Evolutionary conservation across 345 rosid genomes (phyloP), one percentile per base, ranked within the genome.

Genomic region (Eucalyptus viminalis): DNA sequence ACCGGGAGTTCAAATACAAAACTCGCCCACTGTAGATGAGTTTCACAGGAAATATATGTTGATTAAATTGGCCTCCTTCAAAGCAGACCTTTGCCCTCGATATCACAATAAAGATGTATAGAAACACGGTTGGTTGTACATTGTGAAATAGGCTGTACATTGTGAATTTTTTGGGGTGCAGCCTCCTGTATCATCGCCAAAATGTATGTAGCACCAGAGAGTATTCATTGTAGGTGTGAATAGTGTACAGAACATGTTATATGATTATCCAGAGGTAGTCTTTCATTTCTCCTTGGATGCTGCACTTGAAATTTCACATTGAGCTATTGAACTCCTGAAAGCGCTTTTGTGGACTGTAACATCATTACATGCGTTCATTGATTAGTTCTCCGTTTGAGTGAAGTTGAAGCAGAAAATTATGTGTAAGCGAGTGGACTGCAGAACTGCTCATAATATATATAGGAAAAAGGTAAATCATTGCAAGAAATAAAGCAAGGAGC

Each of bases 201-300:
- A 37, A 76, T 37, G 83, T 40, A 76, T 37, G 83, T 76, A 76
- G 47, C 27, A 76, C 83, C 83, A 76, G 47, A 87, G 96, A 96
- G 15, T 96, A 95, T 92, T 94, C 95, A 93, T 86, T 86, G 67
- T 86, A 34, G 87, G 29, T 49, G 69, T 29, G 87, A 60, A 51
- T 86, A 45, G 56, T 86, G 87, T 86, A 86, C 87, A 86, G 87
- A 56, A 34, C 4, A 34, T 86, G 29, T 86, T 86, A 60, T 34
- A 22, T 51, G 58, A 19, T 86, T 34, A 37, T 51, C 11, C 15
- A 53, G 87, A 31, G 65, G 40, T 51, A n/a, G 62, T 51, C 44
- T 51, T 50, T 51, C 44, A 49, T 16, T 76, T 37, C 14, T 76
- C 27, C 83, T 37, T 19, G 24, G 83, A 76, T 76, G 27, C 47